phyloP scores from a whole-genome alignment of 1,139 yeast genomes.

The Candida glucosophila region DNA sequence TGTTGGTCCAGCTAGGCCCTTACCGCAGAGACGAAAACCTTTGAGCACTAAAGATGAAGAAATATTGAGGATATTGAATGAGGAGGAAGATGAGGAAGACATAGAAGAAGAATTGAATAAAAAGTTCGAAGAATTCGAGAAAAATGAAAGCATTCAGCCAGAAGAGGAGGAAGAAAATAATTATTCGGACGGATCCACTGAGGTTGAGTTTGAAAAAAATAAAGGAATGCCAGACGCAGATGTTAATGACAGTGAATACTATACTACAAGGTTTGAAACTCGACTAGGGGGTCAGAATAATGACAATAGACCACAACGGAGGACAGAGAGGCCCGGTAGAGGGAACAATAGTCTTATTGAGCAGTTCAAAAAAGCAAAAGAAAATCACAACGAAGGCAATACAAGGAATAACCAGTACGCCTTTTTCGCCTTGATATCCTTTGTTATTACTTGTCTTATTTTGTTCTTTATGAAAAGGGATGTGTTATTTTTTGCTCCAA shows the following conservation, averaged over 20 bases:
- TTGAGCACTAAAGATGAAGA: constrained; percentile 4
- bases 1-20: constrained; percentile 33
- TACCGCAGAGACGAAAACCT: constrained; percentile 7
- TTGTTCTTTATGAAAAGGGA: constrained; percentile 2
- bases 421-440: constrained; percentile 3
- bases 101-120: constrained; percentile 8
- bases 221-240: neutral
- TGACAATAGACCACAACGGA: constrained; percentile 1
- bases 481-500: neutral
- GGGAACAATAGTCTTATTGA: constrained; percentile 5
- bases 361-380: constrained; percentile 5
- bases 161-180: constrained; percentile 4
- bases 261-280: no score
- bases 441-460: constrained; percentile 2
- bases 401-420: constrained; percentile 2
- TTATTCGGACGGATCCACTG: constrained; percentile 6
- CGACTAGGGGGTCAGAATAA: constrained; percentile 4
- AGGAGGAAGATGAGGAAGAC: constrained; percentile 5
- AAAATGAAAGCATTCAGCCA: constrained; percentile 3
- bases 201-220: constrained; percentile 4
- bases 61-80: constrained; percentile 9
- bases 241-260: neutral
- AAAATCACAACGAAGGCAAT: constrained; percentile 1
- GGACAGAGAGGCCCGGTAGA: neutral
- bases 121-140: constrained; percentile 10